These are phyloP conservation scores for Zymoseptoria crescenta DNA, from an alignment of 2,329 filamentous ascomycete genomes.

Conservation along the genomic window DNA sequence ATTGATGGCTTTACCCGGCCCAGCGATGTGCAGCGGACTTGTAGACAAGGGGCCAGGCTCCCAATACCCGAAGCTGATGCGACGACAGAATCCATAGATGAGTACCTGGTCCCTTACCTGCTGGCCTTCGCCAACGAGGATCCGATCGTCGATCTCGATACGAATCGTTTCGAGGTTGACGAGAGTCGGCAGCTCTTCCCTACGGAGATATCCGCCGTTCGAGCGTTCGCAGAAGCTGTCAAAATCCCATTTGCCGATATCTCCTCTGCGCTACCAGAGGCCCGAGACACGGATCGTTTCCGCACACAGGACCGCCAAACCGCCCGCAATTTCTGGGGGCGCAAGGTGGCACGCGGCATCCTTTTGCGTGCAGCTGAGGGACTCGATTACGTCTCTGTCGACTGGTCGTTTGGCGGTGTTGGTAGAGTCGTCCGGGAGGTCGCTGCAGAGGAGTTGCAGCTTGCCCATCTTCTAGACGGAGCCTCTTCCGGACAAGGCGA, in stretches of 20 bases:
- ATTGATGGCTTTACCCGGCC: conserved; percentile 50
- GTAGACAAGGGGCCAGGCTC: conserved; percentile 31
- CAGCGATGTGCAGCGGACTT: conserved; percentile 27
- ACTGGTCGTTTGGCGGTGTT: conserved; percentile 55
- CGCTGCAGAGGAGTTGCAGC: not conserved
- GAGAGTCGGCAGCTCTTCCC: conserved; percentile 45
- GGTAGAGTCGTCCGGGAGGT: conserved; percentile 31
- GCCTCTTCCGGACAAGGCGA: too few relatives aligned
- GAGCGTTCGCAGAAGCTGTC: conserved; percentile 48
- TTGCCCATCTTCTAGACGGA: too few relatives aligned
- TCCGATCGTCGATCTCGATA: conserved; percentile 49
- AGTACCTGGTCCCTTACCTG: conserved; percentile 52
- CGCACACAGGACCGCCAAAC: conserved; percentile 38
- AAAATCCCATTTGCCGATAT: conserved; percentile 46
- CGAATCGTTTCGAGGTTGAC: conserved; percentile 51
- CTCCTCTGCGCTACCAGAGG: conserved; percentile 29
- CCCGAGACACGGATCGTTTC: conserved; percentile 13
- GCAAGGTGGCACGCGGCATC: conserved; percentile 52
- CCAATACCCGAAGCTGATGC: conserved; percentile 46
- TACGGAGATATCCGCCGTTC: conserved; percentile 48
- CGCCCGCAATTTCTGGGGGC: conserved; percentile 49
- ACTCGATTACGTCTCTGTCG: conserved; percentile 50
- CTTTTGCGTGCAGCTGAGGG: conserved; percentile 53
- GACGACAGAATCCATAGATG: conserved; percentile 47
- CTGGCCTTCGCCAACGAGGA: conserved; percentile 44